Conservation (phyloP, 768 basidiomycete genomes). For the Lactarius psammicola region DNA sequence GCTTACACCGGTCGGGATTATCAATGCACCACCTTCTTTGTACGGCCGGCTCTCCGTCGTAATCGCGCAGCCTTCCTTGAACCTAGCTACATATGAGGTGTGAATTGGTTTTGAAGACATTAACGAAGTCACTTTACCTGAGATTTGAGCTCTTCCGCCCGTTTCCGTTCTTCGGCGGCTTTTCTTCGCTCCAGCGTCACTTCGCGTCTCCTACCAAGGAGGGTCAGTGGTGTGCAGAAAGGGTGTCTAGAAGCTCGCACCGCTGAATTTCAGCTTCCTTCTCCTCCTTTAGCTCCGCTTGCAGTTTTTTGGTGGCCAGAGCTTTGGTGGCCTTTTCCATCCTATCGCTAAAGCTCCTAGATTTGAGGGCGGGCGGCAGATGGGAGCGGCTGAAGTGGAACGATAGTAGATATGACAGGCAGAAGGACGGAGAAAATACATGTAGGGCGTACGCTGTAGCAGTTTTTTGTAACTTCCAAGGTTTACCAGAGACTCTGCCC, state of each 20-base stretch:
- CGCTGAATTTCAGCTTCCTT: conserved; percentile 64
- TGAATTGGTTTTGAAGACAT: conserved; percentile 7
- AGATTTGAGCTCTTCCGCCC: conserved; percentile 61
- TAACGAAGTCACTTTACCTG: conserved; percentile 43
- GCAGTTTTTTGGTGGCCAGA: conserved; percentile 68
- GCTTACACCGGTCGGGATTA: background rate
- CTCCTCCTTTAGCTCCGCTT: conserved; percentile 72
- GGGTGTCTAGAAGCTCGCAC: conserved; percentile 38
- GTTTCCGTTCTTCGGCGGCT: conserved; percentile 67
- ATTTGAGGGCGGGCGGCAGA: conserved; percentile 61
- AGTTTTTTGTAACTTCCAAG: conserved; percentile 57
- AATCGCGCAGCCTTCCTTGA: conserved; percentile 73
- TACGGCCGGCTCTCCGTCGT: conserved; percentile 68
- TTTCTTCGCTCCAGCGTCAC: conserved; percentile 69
- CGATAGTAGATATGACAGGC: conserved; percentile 14
- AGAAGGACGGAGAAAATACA: background rate
- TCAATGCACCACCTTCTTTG: conserved; percentile 80
- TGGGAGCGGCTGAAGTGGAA: conserved; percentile 57
- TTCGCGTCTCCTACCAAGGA: conserved; percentile 53
- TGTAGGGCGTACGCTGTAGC: conserved; percentile 47
- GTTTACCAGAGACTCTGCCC: conserved; percentile 68
- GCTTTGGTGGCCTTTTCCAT: conserved; percentile 67
- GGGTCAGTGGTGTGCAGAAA: background rate
- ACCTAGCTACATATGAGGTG: conserved; percentile 58
- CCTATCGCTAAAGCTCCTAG: conserved; percentile 63